Conservation (phyloP, 1,284 basidiomycete species). For the Taiwanofungus camphoratus region DNA sequence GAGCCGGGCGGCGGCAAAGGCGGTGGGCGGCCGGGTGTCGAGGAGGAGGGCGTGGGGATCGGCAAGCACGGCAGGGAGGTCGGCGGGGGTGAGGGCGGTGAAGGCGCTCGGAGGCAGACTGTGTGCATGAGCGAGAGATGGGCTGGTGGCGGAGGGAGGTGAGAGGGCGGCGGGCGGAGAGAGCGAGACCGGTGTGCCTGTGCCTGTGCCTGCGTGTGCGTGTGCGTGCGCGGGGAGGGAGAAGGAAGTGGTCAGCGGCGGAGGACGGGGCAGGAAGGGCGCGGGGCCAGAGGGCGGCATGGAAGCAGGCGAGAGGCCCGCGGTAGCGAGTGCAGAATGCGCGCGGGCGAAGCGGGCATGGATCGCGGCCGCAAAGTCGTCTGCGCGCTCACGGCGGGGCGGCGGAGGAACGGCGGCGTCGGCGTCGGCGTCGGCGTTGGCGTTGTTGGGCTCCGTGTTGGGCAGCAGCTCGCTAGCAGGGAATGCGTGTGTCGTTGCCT, state of each 20-base stretch:
- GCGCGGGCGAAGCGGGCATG: slow-evolving; percentile 7
- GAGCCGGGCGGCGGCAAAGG: slow-evolving; percentile 62
- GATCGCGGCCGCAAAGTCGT: slow-evolving; percentile 4
- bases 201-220: too few relatives aligned
- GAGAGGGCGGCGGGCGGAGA: slow-evolving; percentile 13
- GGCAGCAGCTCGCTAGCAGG: too few relatives aligned
- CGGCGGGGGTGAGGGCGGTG: slow-evolving; percentile 27
- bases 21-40: slow-evolving; percentile 84
- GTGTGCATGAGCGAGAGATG: slow-evolving; percentile 5
- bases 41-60: slow-evolving; percentile 51
- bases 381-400: too few relatives aligned
- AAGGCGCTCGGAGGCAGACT: slow-evolving; percentile 24
- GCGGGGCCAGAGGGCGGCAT: neutral
- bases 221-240: neutral
- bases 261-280: neutral
- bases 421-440: neutral
- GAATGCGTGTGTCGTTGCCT: too few relatives aligned
- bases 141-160: slow-evolving; percentile 8
- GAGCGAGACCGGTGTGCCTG: neutral
- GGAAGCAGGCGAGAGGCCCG: neutral
- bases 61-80: slow-evolving; percentile 28
- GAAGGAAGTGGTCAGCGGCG: neutral
- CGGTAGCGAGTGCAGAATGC: neutral
- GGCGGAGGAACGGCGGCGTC: too few relatives aligned
- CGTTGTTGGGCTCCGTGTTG: neutral